Percentiles rank a stretch among this genome's conserved stretches.
phyloP scores from a whole-genome alignment of 2,329 filamentous ascomycete genomes.

The Pseudonectria foliicola region DNA sequence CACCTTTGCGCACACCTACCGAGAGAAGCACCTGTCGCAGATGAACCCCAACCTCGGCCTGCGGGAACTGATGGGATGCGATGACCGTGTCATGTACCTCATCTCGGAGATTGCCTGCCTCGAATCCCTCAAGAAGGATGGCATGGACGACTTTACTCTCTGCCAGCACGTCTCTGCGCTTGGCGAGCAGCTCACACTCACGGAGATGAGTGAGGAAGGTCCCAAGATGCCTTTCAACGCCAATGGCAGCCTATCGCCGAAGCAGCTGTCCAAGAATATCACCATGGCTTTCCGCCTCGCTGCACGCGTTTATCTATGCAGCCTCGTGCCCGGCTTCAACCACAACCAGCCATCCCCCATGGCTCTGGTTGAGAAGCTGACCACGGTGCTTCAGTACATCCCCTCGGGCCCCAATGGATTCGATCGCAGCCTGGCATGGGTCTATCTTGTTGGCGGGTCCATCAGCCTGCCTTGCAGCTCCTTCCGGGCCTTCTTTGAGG shows the following conservation, averaged over 20 bases:
- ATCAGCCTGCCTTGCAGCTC: constrained; percentile 64
- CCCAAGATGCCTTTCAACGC: constrained; percentile 56
- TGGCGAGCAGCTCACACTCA: constrained; percentile 76
- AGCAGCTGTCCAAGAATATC: constrained; percentile 81
- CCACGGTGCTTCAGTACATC: constrained; percentile 70
- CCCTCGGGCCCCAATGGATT: constrained; percentile 75
- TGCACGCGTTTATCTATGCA: constrained; percentile 94
- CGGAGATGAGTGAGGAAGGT: constrained; percentile 57
- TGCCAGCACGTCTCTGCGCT: constrained; percentile 87
- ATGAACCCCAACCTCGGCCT: constrained; percentile 61
- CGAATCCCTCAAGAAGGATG: constrained; percentile 75
- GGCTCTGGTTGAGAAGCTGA: constrained; percentile 71
- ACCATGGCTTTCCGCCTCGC: constrained; percentile 86
- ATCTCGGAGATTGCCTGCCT: constrained; percentile 97
- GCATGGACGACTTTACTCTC: constrained; percentile 77
- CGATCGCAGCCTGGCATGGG: constrained; percentile 89
- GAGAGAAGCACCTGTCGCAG: constrained; percentile 77
- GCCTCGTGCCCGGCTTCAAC: constrained; percentile 81
- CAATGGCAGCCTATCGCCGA: constrained; percentile 70
- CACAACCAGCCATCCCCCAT: constrained; percentile 66
- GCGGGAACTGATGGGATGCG: constrained; percentile 92
- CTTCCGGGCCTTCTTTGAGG: constrained; percentile 72
- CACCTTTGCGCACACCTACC: constrained; percentile 88
- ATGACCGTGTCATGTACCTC: constrained; percentile 94
- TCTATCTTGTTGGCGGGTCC: constrained; percentile 79